These are phyloP conservation scores for Colletotrichum acutatum DNA, from an alignment of 2,329 filamentous ascomycete species.

Conservation along the genomic window DNA sequence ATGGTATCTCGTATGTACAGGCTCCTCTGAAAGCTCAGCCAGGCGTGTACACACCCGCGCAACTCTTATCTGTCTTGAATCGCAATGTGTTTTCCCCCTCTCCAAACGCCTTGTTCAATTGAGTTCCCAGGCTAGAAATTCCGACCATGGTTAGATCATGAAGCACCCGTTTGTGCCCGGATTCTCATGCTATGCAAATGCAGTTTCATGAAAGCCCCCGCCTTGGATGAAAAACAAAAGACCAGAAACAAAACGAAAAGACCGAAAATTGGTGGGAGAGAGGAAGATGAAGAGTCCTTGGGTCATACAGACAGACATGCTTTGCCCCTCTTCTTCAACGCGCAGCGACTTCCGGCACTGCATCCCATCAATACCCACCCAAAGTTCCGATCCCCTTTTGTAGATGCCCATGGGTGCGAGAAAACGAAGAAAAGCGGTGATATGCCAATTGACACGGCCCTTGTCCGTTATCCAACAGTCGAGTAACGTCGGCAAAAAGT, in stretches of 20 bases:
- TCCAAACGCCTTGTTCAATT: slow-evolving; percentile 25
- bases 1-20: slow-evolving; percentile 38
- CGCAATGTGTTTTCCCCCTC: not conserved
- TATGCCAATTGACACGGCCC: slow-evolving; percentile 10
- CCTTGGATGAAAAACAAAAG: not conserved
- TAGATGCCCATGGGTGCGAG: slow-evolving; percentile 19
- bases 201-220: slow-evolving; percentile 23
- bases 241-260: not conserved
- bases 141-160: not conserved
- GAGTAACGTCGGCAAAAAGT: not conserved
- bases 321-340: slow-evolving; percentile 11
- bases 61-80: not conserved
- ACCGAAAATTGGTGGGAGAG: slow-evolving; percentile 2
- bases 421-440: slow-evolving; percentile 4
- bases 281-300: slow-evolving; percentile 14
- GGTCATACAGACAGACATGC: slow-evolving; percentile 16
- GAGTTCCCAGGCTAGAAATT: not conserved
- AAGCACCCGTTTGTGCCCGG: not conserved
- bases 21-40: slow-evolving; percentile 7
- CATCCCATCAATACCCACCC: slow-evolving; percentile 2
- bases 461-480: slow-evolving; percentile 26
- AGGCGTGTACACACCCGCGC: slow-evolving; percentile 9
- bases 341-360: not conserved
- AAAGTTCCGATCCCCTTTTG: slow-evolving; percentile 6
- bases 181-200: slow-evolving; percentile 32